phyloP scores from a whole-genome alignment of 805 yeast species.

The Yarrowia bubula region DNA sequence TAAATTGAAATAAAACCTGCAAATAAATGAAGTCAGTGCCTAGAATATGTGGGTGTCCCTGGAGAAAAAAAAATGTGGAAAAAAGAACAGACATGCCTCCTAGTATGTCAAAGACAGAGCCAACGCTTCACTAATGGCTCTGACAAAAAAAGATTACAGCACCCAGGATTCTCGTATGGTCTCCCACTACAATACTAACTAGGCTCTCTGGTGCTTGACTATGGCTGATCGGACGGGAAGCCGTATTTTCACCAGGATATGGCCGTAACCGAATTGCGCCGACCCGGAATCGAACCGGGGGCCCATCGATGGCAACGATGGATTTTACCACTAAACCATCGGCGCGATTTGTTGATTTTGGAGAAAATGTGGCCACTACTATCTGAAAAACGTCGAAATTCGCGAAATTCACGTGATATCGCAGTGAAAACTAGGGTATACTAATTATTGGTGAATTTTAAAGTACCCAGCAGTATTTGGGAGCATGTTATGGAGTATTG shows the following conservation, averaged over 20 bases:
- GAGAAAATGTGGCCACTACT: no score
- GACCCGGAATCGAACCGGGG: constrained; percentile 25
- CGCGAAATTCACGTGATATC: background rate
- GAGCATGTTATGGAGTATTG: no score
- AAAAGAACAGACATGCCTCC: no score
- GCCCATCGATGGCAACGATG: constrained; percentile 24
- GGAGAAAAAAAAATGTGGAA: no score
- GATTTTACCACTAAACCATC: constrained; percentile 23
- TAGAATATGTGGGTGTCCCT: no score
- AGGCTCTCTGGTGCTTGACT: constrained; percentile 24
- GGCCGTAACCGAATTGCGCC: constrained; percentile 22
- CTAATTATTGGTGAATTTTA: no score
- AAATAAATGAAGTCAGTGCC: no score
- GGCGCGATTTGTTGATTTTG: background rate
- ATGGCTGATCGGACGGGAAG: constrained; percentile 24
- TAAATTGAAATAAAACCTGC: no score
- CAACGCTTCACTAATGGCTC: background rate
- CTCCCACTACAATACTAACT: constrained; percentile 22
- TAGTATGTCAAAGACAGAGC: no score
- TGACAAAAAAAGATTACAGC: constrained; percentile 7
- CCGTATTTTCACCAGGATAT: constrained; percentile 23
- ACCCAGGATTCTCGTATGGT: constrained; percentile 24
- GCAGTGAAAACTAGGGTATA: no score
- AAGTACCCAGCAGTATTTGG: no score
- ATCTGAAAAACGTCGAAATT: background rate